Base-by-base conservation (phyloP, 169 alveolate genomes). In the Cryptosporidium andersoni region DNA sequence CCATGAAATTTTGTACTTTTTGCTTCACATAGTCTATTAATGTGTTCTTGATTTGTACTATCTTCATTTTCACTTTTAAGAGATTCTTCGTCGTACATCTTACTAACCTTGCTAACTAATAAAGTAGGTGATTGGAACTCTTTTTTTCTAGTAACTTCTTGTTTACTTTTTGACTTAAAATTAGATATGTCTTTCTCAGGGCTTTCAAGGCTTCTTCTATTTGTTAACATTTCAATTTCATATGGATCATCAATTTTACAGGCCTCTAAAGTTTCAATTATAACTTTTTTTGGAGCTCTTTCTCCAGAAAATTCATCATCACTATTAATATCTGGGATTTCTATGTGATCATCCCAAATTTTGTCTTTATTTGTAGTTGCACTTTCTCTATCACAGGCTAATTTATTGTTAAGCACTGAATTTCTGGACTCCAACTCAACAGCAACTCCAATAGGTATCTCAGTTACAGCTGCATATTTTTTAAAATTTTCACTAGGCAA, bases 391-490 rank as follows among this genome's bases (percentile, higher is more conserved):
- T 49, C 55, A 49, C 8, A 49, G 25, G 25, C 25, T 49, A 49
- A 49, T 9, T 49, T 8, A 49, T 49, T 12, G 8, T 49, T 8
- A 49, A 9, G 8, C 1, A 37, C 51, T 16, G 37, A 36, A 8
- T 66, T 64, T 16, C 51, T 62, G 4, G 65, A 36, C 51, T 66
- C 81, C 8, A 66, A 58, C 36, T 66, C 81, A 66, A 66, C 51
- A 25, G 36, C 49, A 7, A 51, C 37, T 25, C 45, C 81, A 3
- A 64, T 14, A 1, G 81, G 81, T 45, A 66, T 58, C 12, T 66
- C 81, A 14, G 81, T 49, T 16, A 64, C 81, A 14, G 2, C 36
- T 1, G 51, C 34, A 36, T 66, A 66, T 9, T 66, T 51, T 25
- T 66, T 66, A 36, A 64, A 66, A 66, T 66, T 66, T 36, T 66